Evolutionary conservation across 768 basidiomycete species (phyloP).

Genomic region (Clitopilus hobsonii): DNA sequence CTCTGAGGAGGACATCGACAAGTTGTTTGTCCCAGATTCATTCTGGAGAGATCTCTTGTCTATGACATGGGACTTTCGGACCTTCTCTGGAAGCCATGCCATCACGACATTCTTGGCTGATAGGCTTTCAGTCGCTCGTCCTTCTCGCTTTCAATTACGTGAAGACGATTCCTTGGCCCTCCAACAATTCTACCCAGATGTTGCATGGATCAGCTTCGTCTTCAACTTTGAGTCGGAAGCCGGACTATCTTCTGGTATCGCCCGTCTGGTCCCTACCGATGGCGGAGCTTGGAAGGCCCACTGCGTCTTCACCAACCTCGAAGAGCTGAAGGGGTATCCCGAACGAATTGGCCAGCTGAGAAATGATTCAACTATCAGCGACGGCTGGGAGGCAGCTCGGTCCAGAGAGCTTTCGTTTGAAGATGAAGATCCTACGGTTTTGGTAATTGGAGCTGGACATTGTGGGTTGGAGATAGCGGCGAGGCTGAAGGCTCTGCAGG

Average conservation of each 20-base stretch:
- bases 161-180: slow-evolving; percentile 25
- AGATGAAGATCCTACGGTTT: slow-evolving; percentile 36
- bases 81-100: slow-evolving; percentile 12
- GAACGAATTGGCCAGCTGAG: slow-evolving; percentile 47
- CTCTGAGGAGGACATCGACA: slow-evolving; percentile 7
- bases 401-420: slow-evolving; percentile 37
- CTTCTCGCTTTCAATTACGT: slow-evolving; percentile 24
- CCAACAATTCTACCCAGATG: slow-evolving; percentile 40
- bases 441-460: slow-evolving; percentile 65
- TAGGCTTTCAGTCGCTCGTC: slow-evolving; percentile 10
- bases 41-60: slow-evolving; percentile 18
- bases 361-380: slow-evolving; percentile 39
- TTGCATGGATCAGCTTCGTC: slow-evolving; percentile 52
- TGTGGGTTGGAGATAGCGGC: slow-evolving; percentile 60
- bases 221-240: slow-evolving; percentile 53
- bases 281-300: slow-evolving; percentile 54
- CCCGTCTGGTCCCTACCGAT: slow-evolving; percentile 44
- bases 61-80: slow-evolving; percentile 21
- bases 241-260: slow-evolving; percentile 48
- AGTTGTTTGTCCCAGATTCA: slow-evolving; percentile 16
- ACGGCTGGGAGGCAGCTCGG: slow-evolving; percentile 48
- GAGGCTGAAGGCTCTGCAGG: slow-evolving; percentile 48
- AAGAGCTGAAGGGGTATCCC: slow-evolving; percentile 46
- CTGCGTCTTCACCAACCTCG: slow-evolving; percentile 54
- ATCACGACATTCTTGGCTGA: slow-evolving; percentile 16